phyloP scores from a whole-genome alignment of 768 basidiomycete species.

The Russula sp. region DNA sequence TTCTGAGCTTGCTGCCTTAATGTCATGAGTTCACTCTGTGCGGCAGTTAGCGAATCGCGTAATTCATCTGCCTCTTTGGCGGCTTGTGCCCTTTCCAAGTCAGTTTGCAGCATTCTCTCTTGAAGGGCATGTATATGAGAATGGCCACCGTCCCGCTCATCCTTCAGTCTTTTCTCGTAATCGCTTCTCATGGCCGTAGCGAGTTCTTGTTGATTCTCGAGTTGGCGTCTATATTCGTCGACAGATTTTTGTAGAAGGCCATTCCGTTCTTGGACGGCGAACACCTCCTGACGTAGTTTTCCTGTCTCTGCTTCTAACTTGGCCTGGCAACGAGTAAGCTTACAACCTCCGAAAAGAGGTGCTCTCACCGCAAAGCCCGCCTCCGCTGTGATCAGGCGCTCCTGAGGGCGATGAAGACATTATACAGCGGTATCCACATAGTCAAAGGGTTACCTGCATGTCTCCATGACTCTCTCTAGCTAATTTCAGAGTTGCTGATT shows the following conservation, averaged over 20 bases:
- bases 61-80: slow-evolving; percentile 26
- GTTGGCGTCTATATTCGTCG: slow-evolving; percentile 25
- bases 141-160: slow-evolving; percentile 23
- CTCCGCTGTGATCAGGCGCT: slow-evolving; percentile 41
- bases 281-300: slow-evolving; percentile 41
- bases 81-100: slow-evolving; percentile 24
- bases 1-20: slow-evolving; percentile 30
- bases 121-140: slow-evolving; percentile 26
- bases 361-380: slow-evolving; percentile 39
- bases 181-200: slow-evolving; percentile 17
- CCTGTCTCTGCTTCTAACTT: slow-evolving; percentile 38
- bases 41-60: slow-evolving; percentile 21
- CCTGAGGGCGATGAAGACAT: slow-evolving; percentile 34
- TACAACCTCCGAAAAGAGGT: slow-evolving; percentile 23
- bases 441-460: slow-evolving; percentile 42
- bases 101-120: slow-evolving; percentile 25
- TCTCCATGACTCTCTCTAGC: slow-evolving; percentile 56
- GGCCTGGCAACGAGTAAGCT: slow-evolving; percentile 26
- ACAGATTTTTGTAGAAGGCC: slow-evolving; percentile 33
- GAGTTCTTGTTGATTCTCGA: slow-evolving; percentile 25
- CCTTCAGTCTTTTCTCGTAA: slow-evolving; percentile 21
- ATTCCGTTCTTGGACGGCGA: slow-evolving; percentile 44
- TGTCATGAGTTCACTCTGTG: slow-evolving; percentile 27
- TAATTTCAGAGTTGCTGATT: slow-evolving; percentile 49
- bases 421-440: background rate